Evolutionary conservation across 352 stramenopile genomes (phyloP).

Genomic region (Phytophthora nicotianae): DNA sequence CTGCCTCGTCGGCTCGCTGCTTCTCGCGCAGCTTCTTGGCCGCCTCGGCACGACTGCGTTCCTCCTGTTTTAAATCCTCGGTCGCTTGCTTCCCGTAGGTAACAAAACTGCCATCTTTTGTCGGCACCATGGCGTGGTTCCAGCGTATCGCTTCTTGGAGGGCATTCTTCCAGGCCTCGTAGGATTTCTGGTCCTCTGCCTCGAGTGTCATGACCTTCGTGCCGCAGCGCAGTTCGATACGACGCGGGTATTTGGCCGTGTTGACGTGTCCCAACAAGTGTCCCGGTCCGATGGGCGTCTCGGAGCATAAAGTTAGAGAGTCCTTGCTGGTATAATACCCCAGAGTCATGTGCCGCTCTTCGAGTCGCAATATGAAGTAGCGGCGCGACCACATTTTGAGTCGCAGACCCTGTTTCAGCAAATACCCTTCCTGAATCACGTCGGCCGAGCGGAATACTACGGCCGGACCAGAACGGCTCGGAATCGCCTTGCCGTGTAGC

Average conservation of each 20-base stretch:
- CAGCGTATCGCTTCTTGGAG: constrained; percentile 86
- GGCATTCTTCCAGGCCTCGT: constrained; percentile 65
- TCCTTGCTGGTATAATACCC: constrained; percentile 89
- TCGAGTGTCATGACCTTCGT: constrained; percentile 79
- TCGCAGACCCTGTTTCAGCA: constrained; percentile 82
- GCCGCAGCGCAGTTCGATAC: constrained; percentile 72
- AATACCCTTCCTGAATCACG: constrained; percentile 86
- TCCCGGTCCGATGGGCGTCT: constrained; percentile 81
- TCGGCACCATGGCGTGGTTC: constrained; percentile 88
- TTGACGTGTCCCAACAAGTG: constrained; percentile 64
- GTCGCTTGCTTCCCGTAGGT: constrained; percentile 81
- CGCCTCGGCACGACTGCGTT: constrained; percentile 66
- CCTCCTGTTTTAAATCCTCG: constrained; percentile 75
- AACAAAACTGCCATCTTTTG: constrained; percentile 78
- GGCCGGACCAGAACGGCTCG: constrained; percentile 48
- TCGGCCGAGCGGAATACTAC: constrained; percentile 82
- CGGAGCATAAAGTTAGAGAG: constrained; percentile 75
- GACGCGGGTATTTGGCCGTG: constrained; percentile 53
- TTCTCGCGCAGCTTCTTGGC: constrained; percentile 82
- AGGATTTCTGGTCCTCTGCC: constrained; percentile 65
- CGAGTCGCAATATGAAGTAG: constrained; percentile 87
- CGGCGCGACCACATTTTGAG: constrained; percentile 83
- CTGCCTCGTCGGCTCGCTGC: constrained; percentile 68
- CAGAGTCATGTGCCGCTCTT: constrained; percentile 89
- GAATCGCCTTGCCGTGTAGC: constrained; percentile 79